A percentile compares a stretch with the other conserved stretches of the same genome.
phyloP scores from a whole-genome alignment of 2,329 filamentous ascomycete genomes.

The Botrytis medusae region DNA sequence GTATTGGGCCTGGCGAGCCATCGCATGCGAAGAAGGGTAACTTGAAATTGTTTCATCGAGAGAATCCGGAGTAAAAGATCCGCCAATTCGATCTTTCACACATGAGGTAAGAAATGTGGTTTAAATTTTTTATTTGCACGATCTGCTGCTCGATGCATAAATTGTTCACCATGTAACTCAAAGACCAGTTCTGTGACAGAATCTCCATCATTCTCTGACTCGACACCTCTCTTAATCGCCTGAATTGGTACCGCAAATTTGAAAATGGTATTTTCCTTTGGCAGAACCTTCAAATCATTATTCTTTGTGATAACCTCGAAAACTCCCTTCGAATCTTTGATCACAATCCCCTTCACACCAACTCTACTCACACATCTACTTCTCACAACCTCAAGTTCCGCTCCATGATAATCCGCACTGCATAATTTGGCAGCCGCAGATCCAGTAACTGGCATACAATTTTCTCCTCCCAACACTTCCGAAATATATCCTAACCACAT shows the following conservation, averaged over 20 bases:
- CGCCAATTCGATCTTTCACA: slow-evolving; percentile 51
- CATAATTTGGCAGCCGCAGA: slow-evolving; percentile 70
- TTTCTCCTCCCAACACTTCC: slow-evolving; percentile 59
- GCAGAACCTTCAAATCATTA: slow-evolving; percentile 72
- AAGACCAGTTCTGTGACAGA: slow-evolving; percentile 60
- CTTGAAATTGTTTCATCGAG: background rate
- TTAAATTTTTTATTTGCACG: slow-evolving; percentile 92
- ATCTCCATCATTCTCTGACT: slow-evolving; percentile 17
- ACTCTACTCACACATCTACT: slow-evolving; percentile 80
- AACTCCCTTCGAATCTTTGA: slow-evolving; percentile 82
- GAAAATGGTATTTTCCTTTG: slow-evolving; percentile 89
- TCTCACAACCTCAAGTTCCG: slow-evolving; percentile 76
- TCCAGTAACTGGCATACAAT: slow-evolving; percentile 27
- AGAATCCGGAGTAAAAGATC: no score
- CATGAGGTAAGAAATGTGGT: slow-evolving; percentile 70
- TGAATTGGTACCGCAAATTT: slow-evolving; percentile 64
- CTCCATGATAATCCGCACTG: slow-evolving; percentile 89
- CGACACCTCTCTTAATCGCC: slow-evolving; percentile 28
- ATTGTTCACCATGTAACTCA: slow-evolving; percentile 84
- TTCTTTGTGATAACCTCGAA: slow-evolving; percentile 76
- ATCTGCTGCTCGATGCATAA: slow-evolving; percentile 79
- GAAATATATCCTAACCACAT: slow-evolving; percentile 86
- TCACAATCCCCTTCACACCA: slow-evolving; percentile 80
- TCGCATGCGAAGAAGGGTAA: background rate
- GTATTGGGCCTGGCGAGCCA: no score